phyloP scores from a whole-genome alignment of 805 yeast genomes.

The Naumovozyma castellii region DNA sequence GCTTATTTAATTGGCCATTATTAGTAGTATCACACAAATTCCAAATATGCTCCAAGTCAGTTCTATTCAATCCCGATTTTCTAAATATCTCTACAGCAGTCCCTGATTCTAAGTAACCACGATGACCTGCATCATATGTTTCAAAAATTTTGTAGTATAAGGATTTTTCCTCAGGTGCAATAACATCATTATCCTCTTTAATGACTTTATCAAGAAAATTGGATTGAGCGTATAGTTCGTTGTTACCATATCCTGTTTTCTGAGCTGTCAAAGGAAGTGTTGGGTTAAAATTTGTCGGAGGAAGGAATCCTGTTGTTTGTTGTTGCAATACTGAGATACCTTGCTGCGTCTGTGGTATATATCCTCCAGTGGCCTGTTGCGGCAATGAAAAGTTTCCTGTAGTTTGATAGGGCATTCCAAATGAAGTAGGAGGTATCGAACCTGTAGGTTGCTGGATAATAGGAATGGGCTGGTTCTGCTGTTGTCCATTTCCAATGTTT shows the following conservation, averaged over 20 bases:
- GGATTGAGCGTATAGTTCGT: constrained; percentile 29
- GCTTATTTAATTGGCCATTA: constrained; percentile 72
- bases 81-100: constrained; percentile 78
- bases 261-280: constrained; percentile 31
- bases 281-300: constrained; percentile 32
- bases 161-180: constrained; percentile 76
- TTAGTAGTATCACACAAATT: constrained; percentile 72
- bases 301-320: constrained; percentile 57
- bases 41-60: constrained; percentile 86
- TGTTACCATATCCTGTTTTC: constrained; percentile 37
- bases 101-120: constrained; percentile 67
- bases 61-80: constrained; percentile 80
- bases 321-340: constrained; percentile 24
- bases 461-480: not conserved
- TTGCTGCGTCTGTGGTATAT: constrained; percentile 38
- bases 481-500: not conserved
- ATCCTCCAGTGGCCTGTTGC: constrained; percentile 20
- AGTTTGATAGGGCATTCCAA: constrained; percentile 11
- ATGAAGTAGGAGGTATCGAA: constrained; percentile 27
- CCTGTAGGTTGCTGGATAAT: constrained; percentile 21
- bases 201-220: constrained; percentile 28
- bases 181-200: constrained; percentile 46
- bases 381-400: constrained; percentile 5
- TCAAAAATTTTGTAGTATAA: constrained; percentile 78
- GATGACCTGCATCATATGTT: constrained; percentile 68